These are phyloP conservation scores for Metschnikowia lochheadii DNA, from an alignment of 805 yeast genomes.

Conservation along the genomic window DNA sequence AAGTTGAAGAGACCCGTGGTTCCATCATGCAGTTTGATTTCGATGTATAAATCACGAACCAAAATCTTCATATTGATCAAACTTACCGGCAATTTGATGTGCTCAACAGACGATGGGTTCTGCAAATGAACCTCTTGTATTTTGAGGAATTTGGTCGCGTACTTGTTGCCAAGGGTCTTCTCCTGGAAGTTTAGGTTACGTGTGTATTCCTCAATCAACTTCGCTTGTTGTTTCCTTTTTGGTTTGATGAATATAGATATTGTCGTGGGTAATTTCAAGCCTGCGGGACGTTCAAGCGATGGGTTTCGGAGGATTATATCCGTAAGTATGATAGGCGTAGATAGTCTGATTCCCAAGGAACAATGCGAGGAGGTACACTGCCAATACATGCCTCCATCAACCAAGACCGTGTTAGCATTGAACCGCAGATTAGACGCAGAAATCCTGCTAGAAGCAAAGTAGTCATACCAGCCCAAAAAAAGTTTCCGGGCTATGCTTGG, in stretches of 20 bases:
- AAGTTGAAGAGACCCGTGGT: conserved; percentile 14
- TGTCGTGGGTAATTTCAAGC: conserved; percentile 14
- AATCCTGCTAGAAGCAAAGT: conserved; percentile 21
- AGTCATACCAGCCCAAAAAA: conserved; percentile 41
- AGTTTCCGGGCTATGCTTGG: conserved; percentile 24
- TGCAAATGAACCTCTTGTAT: conserved; percentile 22
- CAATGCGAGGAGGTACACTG: conserved; percentile 27
- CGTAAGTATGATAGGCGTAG: conserved; percentile 30
- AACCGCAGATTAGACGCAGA: conserved; percentile 26
- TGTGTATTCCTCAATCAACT: conserved; percentile 18
- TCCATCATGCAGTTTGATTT: conserved; percentile 12
- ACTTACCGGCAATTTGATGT: conserved; percentile 31
- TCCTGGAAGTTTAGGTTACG: conserved; percentile 5
- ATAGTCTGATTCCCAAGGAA: conserved; percentile 34
- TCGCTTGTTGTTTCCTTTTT: conserved; percentile 16
- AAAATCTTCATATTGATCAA: conserved; percentile 31
- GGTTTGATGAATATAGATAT: conserved; percentile 32
- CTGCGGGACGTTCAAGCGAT: conserved; percentile 6
- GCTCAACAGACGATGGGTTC: conserved; percentile 18
- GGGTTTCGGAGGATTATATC: conserved; percentile 28
- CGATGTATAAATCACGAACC: conserved; percentile 31
- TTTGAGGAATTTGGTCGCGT: conserved; percentile 29
- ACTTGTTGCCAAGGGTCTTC: conserved; percentile 18
- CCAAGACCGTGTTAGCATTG: conserved; percentile 37
- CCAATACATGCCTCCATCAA: conserved; percentile 35